Evolutionary conservation across 345 rosid species (phyloP).

Genomic region (Cochlearia excelsa): DNA sequence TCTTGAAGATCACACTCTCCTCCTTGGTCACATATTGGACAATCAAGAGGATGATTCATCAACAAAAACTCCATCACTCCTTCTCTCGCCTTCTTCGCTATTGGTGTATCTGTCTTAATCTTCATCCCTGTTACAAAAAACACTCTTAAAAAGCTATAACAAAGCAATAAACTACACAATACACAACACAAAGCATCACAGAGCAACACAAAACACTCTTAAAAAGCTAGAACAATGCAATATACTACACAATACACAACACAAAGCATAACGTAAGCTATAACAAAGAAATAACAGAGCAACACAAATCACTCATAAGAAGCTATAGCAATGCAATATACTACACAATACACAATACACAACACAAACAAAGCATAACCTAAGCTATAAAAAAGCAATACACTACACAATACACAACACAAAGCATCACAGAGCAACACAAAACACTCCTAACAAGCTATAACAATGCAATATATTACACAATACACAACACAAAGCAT

Average conservation of each 20-base stretch:
- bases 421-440: not conserved
- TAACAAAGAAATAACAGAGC: not conserved
- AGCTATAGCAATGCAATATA: too few relatives aligned
- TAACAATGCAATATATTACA: too few relatives aligned
- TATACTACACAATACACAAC: too few relatives aligned
- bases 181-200: not conserved
- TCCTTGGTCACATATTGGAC: constrained; percentile 98
- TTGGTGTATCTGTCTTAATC: constrained; percentile 90
- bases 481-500: too few relatives aligned
- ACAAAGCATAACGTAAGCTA: too few relatives aligned
- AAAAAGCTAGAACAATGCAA: not conserved
- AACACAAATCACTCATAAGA: constrained; percentile 10
- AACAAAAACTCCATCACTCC: constrained; percentile 97
- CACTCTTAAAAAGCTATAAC: constrained; percentile 10
- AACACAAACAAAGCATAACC: too few relatives aligned
- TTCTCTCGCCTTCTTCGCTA: constrained; percentile 96
- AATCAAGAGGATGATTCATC: constrained; percentile 97
- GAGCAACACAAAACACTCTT: not conserved
- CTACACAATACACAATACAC: too few relatives aligned
- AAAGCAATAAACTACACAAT: constrained; percentile 2
- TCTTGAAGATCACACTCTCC: constrained; percentile 99
- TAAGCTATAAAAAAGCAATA: too few relatives aligned
- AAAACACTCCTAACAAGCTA: too few relatives aligned
- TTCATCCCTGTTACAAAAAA: constrained; percentile 69
- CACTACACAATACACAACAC: constrained; percentile 17